Evolutionary conservation across 2,329 filamentous ascomycete genomes (phyloP), one percentile per base, ranked within the genome.

Genomic region (Hirsutella minnesotensis): DNA sequence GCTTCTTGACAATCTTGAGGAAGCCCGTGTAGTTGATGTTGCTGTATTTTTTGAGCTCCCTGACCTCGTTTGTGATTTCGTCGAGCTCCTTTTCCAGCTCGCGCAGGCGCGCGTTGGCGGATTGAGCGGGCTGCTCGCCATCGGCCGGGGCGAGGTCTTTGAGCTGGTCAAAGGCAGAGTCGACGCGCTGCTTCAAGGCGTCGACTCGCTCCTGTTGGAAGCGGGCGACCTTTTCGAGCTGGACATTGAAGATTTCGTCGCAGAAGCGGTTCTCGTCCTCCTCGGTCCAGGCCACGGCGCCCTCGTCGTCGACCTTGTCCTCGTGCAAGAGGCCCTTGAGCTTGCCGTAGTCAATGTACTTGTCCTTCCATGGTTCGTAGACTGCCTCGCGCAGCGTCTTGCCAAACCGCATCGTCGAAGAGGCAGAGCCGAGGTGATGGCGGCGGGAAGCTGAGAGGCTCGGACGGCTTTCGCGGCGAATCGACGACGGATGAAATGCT

Each of bases 1-100:
- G 92, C 68, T 98, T 98, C 79, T 98, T 98, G 44, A 88, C 88
- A 39, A 94, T 94, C 72, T 98, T 98, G 58, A 95, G 75, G 65
- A 96, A 95, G 39, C 88, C 92, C 5, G 92, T 95, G 64, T 95
- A 98, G 68, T 98, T 98, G 68, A 95, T 82, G 50, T 83, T 85
- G 63, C 87, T 92, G 67, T 92, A 98, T 62, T 86, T 92, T 66
- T 95, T 92, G 52, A 98, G 75, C 69, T 94, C 86, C 60, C 83
- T 90, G 56, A 94, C 81, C 64, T 95, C 87, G 59, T 86, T 86
- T 29, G 86, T 92, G 63, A 96, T 92, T 42, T 67, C 66, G 62
- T 96, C 90, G 44, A 96, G 75, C 67, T 95, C 87, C 39, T 69
- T 63, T 56, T 92, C 73, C 33, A 90, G 79, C 53, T 86, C 77